Conservation (phyloP, 73 alveolate species). For the Blepharisma japonicum region DNA sequence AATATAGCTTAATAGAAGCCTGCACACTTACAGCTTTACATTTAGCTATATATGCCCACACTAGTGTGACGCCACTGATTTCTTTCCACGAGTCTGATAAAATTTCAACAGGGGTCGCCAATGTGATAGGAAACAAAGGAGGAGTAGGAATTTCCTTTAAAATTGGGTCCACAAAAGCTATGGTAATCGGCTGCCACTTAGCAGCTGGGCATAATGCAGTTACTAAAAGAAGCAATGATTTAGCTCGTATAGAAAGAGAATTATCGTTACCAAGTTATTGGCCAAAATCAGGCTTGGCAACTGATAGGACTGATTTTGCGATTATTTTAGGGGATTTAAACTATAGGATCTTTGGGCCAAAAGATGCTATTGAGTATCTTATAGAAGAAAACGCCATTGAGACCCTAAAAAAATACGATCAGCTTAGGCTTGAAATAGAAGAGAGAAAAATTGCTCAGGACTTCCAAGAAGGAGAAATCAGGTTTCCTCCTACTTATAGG, state of each 20-base stretch:
- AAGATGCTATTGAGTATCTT: conserved; percentile 40
- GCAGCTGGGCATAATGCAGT: conserved; percentile 79
- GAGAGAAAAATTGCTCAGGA: conserved; percentile 36
- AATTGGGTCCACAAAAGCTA: conserved; percentile 50
- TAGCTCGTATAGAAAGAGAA: conserved; percentile 56
- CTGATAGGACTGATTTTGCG: conserved; percentile 60
- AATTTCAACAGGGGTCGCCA: conserved; percentile 77
- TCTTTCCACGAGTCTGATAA: conserved; percentile 49
- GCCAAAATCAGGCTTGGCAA: conserved; percentile 30
- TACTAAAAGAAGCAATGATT: conserved; percentile 62
- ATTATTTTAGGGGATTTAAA: conserved; percentile 84
- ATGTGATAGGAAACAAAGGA: conserved; percentile 83
- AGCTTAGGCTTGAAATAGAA: conserved; percentile 32
- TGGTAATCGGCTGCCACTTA: conserved; percentile 77
- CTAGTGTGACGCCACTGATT: no score
- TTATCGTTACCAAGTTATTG: conserved; percentile 23
- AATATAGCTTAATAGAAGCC: conserved; percentile 54
- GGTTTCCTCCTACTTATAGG: conserved; percentile 93
- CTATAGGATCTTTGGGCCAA: conserved; percentile 62
- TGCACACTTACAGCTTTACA: conserved; percentile 71
- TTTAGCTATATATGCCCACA: conserved; percentile 55
- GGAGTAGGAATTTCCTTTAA: conserved; percentile 77
- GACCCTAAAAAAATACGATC: conserved; percentile 37
- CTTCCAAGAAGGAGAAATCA: conserved; percentile 80
- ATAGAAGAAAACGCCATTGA: conserved; percentile 39